Evolutionary conservation across 805 yeast genomes (phyloP).

Genomic region (Jamesozyma lodderae): DNA sequence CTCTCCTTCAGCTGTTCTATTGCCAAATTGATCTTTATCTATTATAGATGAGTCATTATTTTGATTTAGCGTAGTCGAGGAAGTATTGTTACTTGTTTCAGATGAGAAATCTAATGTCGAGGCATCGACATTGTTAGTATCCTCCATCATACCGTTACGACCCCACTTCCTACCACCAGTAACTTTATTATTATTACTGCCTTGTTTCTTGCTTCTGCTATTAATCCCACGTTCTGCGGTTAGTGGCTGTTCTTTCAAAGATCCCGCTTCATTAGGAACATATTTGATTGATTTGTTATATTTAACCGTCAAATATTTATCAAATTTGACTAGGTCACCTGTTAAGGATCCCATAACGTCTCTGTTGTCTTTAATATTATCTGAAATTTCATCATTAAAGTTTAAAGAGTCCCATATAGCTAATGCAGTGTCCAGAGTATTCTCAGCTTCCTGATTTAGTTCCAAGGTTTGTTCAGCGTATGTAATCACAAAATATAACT

Average conservation of each 20-base stretch:
- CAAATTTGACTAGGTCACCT: slow-evolving; percentile 32
- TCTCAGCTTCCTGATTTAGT: slow-evolving; percentile 37
- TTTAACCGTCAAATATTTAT: slow-evolving; percentile 32
- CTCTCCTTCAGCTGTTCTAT: slow-evolving; percentile 42
- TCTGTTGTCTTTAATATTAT: slow-evolving; percentile 27
- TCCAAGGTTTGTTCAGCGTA: slow-evolving; percentile 37
- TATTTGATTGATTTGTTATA: slow-evolving; percentile 16
- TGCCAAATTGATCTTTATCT: slow-evolving; percentile 33
- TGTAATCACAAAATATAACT: slow-evolving; percentile 31
- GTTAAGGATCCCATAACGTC: slow-evolving; percentile 25
- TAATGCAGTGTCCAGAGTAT: slow-evolving; percentile 32
- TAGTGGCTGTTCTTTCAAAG: slow-evolving; percentile 3
- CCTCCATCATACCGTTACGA: slow-evolving; percentile 49
- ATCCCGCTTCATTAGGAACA: neutral
- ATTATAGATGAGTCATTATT: slow-evolving; percentile 21
- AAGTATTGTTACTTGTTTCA: slow-evolving; percentile 7
- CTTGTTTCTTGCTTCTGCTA: slow-evolving; percentile 8
- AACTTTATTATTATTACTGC: neutral
- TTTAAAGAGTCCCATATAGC: slow-evolving; percentile 31
- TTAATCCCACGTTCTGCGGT: slow-evolving; percentile 8
- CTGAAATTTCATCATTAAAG: slow-evolving; percentile 23
- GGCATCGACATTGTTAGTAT: slow-evolving; percentile 32
- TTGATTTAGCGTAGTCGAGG: slow-evolving; percentile 7
- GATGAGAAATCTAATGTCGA: slow-evolving; percentile 47
- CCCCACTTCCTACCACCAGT: slow-evolving; percentile 52